Conservation (phyloP, 345 rosid genomes). For the Euphorbia lathyris region DNA sequence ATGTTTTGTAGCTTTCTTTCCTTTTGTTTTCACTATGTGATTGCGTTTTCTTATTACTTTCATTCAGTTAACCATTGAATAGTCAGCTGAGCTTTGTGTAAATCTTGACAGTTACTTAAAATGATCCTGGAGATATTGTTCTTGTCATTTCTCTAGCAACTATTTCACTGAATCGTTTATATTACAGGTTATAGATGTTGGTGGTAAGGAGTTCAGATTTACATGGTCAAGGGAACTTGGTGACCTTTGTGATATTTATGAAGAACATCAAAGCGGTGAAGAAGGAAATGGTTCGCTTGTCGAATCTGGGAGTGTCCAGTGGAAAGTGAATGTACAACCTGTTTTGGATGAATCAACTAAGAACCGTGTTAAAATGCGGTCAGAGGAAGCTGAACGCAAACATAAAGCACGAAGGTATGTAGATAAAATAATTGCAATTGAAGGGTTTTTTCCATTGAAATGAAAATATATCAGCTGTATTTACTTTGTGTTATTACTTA, state of each 20-base stretch:
- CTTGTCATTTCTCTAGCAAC: constrained; percentile 8
- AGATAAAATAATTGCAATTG: too few species aligned
- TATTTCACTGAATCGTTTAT: neutral
- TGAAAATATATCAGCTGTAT: constrained; percentile 1
- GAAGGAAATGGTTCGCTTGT: constrained; percentile 80
- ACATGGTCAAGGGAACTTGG: constrained; percentile 85
- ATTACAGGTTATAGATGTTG: constrained; percentile 77
- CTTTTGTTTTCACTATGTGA: neutral
- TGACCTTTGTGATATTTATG: constrained; percentile 87
- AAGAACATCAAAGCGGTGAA: constrained; percentile 71
- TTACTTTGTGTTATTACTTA: neutral
- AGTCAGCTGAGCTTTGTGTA: constrained; percentile 9
- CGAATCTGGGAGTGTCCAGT: constrained; percentile 95
- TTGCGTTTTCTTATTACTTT: too few species aligned
- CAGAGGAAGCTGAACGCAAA: constrained; percentile 93
- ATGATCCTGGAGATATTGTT: neutral
- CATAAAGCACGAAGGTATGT: constrained; percentile 77
- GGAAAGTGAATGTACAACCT: constrained; percentile 85
- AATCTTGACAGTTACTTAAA: neutral
- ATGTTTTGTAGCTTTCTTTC: neutral
- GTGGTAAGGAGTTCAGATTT: constrained; percentile 91
- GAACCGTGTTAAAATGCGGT: constrained; percentile 87
- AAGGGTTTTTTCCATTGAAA: neutral
- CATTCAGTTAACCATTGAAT: neutral
- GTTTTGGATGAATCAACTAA: constrained; percentile 84